Base-by-base conservation (phyloP, 768 basidiomycete genomes). In the Leccinum arenicola region DNA sequence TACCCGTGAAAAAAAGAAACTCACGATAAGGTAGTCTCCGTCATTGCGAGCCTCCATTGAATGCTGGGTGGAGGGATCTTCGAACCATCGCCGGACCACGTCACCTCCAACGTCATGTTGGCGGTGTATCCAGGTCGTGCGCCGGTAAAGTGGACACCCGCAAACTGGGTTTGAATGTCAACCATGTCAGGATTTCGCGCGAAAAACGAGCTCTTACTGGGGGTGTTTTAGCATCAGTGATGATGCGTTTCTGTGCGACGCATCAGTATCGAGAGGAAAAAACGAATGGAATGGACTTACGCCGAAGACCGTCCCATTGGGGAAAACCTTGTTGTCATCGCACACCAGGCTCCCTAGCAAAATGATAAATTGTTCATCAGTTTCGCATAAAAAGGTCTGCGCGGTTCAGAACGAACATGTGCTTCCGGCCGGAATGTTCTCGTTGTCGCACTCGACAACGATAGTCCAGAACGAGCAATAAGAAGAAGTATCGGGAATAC, bases 381-480 rank as follows among this genome's bases (percentile, higher is more conserved):
- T 15, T n/a, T 56, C 2, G 10, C 23, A 17, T 1, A n/a, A 5
- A 5, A 6, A 35, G 4, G 21, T 9, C 2, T n/a, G 6, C 6
- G 12, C 2, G 10, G 43, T 2, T 36, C 6, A 7, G 14, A 4
- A 62, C 59, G 4, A 15, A 62, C 59, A 62, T 54, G 35, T 53
- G 19, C 11, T 54, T 3, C 48, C 55, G 15, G 59, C 14, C 10
- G 59, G 61, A 27, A 56, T 61, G 40, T 52, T 25, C 2, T 25
- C 14, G 23, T 33, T 62, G 51, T 56, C 47, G n/a, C 61, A 61
- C 21, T 56, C 55, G 27, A 62, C 10, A 27, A 62, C 56, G 55
- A 61, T 56, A n/a, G 55, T 61, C 54, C 59, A 62, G 55, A 56
- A 62, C 3, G 43, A 9, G 25, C 17, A 56, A n/a, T 27, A 12